A percentile compares a stretch with the other conserved stretches of the same genome.
phyloP scores from a whole-genome alignment of 495 filamentous ascomycete species.

The Antarctomyces pellizariae region DNA sequence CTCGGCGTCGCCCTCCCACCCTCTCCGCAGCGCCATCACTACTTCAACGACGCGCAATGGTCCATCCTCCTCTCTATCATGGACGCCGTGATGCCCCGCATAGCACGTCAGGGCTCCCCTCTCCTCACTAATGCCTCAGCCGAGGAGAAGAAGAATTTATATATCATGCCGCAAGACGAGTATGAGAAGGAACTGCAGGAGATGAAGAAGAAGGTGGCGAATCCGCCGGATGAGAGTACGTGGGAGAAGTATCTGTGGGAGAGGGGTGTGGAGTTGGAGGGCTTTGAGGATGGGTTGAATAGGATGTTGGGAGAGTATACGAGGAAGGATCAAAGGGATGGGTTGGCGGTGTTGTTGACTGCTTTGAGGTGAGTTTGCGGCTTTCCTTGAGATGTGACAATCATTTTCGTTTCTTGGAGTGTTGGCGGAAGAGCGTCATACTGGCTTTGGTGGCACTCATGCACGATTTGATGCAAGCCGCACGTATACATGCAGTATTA shows the following conservation, averaged over 20 bases:
- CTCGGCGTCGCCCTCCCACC: too few relatives aligned
- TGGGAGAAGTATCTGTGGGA: conserved; percentile 25
- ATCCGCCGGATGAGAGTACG: conserved; percentile 3
- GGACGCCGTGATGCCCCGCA: conserved; percentile 26
- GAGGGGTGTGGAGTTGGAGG: conserved; percentile 21
- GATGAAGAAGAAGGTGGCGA: conserved; percentile 4
- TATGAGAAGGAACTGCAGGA: conserved; percentile 6
- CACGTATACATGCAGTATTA: background rate
- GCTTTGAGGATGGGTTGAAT: conserved; percentile 21
- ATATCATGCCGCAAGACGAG: conserved; percentile 7
- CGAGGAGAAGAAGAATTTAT: conserved; percentile 7
- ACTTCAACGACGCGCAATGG: conserved; percentile 30
- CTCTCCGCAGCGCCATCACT: too few relatives aligned
- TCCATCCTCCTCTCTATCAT: conserved; percentile 27
- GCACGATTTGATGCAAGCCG: background rate
- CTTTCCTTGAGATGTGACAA: background rate
- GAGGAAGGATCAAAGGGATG: conserved; percentile 24
- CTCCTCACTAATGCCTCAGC: conserved; percentile 15
- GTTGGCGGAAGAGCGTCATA: background rate
- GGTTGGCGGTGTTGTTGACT: conserved; percentile 25
- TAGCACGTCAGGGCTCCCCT: conserved; percentile 4
- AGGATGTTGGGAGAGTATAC: conserved; percentile 21
- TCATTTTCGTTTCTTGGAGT: background rate
- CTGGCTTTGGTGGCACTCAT: background rate
- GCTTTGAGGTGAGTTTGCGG: conserved; percentile 26